A percentile compares a stretch with the other conserved stretches of the same genome.
These are phyloP conservation scores for Ailanthus altissimus DNA, from an alignment of 345 rosid genomes.

Conservation along the genomic window DNA sequence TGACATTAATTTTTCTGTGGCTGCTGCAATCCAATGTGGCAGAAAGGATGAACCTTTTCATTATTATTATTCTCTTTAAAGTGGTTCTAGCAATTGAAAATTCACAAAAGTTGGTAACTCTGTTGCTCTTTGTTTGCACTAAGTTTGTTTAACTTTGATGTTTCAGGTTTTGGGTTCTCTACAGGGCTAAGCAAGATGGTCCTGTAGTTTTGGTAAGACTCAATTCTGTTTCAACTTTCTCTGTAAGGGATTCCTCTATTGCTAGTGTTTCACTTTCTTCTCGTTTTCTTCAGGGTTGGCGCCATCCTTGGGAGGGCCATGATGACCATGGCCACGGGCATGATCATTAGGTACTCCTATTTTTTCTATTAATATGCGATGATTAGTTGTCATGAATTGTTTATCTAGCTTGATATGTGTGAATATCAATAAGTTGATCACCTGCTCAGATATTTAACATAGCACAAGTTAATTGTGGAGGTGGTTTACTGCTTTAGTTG, in stretches of 20 bases:
- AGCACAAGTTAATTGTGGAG: not conserved
- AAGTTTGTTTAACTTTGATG: slow-evolving; percentile 10
- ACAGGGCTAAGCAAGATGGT: slow-evolving; percentile 95
- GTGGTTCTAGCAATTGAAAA: not conserved
- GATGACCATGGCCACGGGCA: slow-evolving; percentile 77
- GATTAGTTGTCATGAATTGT: not conserved
- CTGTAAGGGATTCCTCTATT: not conserved
- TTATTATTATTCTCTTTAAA: not conserved
- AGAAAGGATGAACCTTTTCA: not conserved
- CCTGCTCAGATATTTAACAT: not conserved
- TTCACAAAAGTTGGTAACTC: not conserved
- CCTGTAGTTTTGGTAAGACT: slow-evolving; percentile 85
- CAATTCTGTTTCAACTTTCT: slow-evolving; percentile 9
- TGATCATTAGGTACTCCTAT: slow-evolving; percentile 58
- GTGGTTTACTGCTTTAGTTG: not conserved
- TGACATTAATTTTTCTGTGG: not conserved
- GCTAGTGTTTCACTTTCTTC: not conserved
- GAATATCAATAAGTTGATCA: not conserved
- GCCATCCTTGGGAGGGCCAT: slow-evolving; percentile 99
- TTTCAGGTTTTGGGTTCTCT: slow-evolving; percentile 93
- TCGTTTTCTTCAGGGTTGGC: slow-evolving; percentile 67
- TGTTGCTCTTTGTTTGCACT: not conserved
- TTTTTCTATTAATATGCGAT: not conserved
- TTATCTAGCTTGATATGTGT: not conserved
- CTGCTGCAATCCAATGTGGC: not conserved